Conservation (phyloP, 106 monocot genomes). For the Apostasia ramifera region DNA sequence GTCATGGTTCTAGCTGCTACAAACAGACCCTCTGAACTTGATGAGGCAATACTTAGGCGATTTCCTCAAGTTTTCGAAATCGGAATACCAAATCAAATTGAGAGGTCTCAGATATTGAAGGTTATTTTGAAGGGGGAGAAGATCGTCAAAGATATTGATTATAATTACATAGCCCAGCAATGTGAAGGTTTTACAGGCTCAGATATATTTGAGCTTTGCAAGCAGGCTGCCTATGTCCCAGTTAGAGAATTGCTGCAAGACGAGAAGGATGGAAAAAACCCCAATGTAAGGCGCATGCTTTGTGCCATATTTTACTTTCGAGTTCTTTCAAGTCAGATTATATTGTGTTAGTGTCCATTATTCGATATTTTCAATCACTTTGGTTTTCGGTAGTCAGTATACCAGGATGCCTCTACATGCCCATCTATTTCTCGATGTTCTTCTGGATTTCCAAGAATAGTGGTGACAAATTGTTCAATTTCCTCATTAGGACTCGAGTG, state of each 20-base stretch:
- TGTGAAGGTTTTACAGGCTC: conserved; percentile 93
- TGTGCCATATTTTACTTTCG: neutral
- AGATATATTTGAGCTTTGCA: conserved; percentile 85
- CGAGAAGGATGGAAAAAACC: conserved; percentile 55
- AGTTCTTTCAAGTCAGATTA: too few species aligned
- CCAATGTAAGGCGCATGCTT: conserved; percentile 27
- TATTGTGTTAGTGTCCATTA: neutral
- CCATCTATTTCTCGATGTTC: too few species aligned
- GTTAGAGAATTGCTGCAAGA: conserved; percentile 74
- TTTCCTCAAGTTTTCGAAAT: conserved; percentile 93
- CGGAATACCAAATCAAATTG: conserved; percentile 67
- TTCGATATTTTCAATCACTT: neutral
- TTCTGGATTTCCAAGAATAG: too few species aligned
- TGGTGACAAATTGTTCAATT: too few species aligned
- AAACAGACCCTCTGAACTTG: conserved; percentile 84
- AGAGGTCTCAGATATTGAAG: conserved; percentile 82
- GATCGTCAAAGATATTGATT: conserved; percentile 60
- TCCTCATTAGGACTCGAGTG: too few species aligned
- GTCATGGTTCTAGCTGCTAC: conserved; percentile 98
- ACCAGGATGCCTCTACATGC: too few species aligned
- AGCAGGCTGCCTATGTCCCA: conserved; percentile 92
- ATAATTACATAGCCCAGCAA: conserved; percentile 56
- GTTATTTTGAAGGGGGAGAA: conserved; percentile 83
- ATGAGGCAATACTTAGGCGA: conserved; percentile 92
- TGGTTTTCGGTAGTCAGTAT: too few species aligned